Evolutionary conservation across 2,329 filamentous ascomycete species (phyloP), one percentile per base, ranked within the genome.

Genomic region (Beauveria medogensis): DNA sequence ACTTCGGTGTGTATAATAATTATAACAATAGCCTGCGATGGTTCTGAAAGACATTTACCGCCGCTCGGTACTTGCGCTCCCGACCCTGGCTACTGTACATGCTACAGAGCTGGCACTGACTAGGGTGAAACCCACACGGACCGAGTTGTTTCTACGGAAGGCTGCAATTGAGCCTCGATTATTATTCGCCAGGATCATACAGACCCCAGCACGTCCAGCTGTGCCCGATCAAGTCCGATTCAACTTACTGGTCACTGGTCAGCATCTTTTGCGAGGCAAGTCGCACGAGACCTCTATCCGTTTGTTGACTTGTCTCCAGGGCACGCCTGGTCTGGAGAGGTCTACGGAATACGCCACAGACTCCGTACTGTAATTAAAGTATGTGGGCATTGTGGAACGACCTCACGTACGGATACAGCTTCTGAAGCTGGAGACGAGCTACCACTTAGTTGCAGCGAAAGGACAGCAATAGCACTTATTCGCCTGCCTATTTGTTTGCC

Each of bases 151-250:
- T 58, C 26, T 59, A 34, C 46, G 6, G 18, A 14, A 37, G 52
- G 47, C 56, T 52, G 47, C 56, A 59, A 24, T 52, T 59, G 56
- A 59, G 47, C 47, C 56, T 59, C 56, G 56, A 59, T 59, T 40
- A 37, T 37, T 16, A 52, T 59, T 59, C 56, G 47, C 56, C 40
- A 44, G 56, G 56, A 52, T 52, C 40, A 52, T 22, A 34, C n/a
- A 44, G 28, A 59, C 56, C 56, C 56, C 40, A 34, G 47, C 47
- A 24, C 43, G 47, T 9, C 37, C 56, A 52, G 56, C 47, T 40
- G 48, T 52, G 8, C 46, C 47, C 56, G 56, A 59, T 52, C 48
- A 52, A 43, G 47, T 26, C 44, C 56, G 56, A 59, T 59, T 34
- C 26, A 52, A 37, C n/a, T 8, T 43, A 18, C 37, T 59, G 37